Evolutionary conservation across 169 alveolate genomes (phyloP), one percentile per base, ranked within the genome.

Genomic region (Plasmodium knowlesi): DNA sequence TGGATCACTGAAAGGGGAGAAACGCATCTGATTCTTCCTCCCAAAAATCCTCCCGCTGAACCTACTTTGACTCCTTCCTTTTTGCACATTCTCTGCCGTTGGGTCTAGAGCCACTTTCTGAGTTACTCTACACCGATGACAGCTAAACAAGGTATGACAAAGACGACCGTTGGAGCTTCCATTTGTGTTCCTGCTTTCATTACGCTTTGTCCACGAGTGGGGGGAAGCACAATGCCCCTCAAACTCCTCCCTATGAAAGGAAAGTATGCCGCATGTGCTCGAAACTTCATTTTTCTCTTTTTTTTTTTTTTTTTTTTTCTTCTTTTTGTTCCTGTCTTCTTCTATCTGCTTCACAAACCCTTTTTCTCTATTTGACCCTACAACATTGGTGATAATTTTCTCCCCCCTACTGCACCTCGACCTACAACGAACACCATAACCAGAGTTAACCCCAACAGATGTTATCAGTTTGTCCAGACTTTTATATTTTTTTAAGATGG

Each of bases 401-500:
- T 28, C 76, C 39, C 37, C 22, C 76, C 37, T n/a, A n/a, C n/a
- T n/a, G n/a, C n/a, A n/a, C n/a, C n/a, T n/a, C n/a, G n/a, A n/a
- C n/a, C n/a, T 67, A 1, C 41, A 22, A n/a, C 76, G 37, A 12
- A n/a, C 3, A 19, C 0, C 37, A n/a, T 1, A 67, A 67, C 37
- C 41, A 19, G 41, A 67, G 37, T 22, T 25, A 67, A 1, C 37
- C 76, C 41, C 1, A 67, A 8, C 30, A 5, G 41, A 67, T 46
- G 43, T 19, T 46, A 80, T 2, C 25, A 19, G 43, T 10, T 32
- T 12, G 19, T 82, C 89, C 2, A 82, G 34, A 72, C 89, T 82
- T 39, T 78, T 82, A 57, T 25, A 54, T n/a, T n/a, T 82, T 28
- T 30, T 82, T 39, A 82, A 54, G 9, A 39, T 30, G 74, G 79